A percentile compares a stretch with the other conserved stretches of the same genome.
phyloP scores from a whole-genome alignment of 2,329 filamentous ascomycete genomes.

The Cladosporium cucumerinum region DNA sequence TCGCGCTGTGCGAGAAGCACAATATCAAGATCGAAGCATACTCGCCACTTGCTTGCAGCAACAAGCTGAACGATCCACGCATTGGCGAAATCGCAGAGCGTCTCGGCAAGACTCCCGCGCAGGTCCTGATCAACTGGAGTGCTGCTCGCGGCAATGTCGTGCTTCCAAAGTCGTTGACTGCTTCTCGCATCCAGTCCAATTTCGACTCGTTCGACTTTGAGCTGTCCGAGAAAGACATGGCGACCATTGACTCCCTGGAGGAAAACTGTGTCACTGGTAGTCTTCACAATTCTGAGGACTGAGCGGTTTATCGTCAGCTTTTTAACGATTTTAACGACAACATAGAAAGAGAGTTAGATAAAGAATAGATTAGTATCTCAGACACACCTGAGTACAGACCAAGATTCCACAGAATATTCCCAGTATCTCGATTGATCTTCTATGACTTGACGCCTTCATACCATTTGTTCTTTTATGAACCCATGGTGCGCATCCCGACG shows the following conservation, averaged over 20 bases:
- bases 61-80: constrained; percentile 46
- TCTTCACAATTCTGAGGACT: constrained; percentile 11
- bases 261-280: constrained; percentile 14
- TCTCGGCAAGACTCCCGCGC: constrained; percentile 45
- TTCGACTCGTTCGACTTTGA: constrained; percentile 63
- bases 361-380: background rate
- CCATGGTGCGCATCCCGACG: background rate
- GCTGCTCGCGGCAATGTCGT: constrained; percentile 47
- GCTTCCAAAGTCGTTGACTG: constrained; percentile 57
- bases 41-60: constrained; percentile 48
- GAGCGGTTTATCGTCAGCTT: background rate
- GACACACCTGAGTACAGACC: background rate
- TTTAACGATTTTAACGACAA: background rate
- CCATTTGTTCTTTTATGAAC: background rate
- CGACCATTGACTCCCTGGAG: constrained; percentile 8
- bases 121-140: constrained; percentile 50
- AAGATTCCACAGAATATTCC: background rate
- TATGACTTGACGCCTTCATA: background rate
- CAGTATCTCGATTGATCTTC: background rate
- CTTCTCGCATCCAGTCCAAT: constrained; percentile 67
- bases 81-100: constrained; percentile 49
- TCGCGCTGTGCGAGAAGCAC: constrained; percentile 41
- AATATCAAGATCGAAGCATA: constrained; percentile 70
- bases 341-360: background rate
- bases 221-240: constrained; percentile 9